Percentiles rank a stretch among this genome's conserved stretches.
Conservation (phyloP, 2,329 filamentous ascomycete genomes). For the Dactylellina cionopaga region DNA sequence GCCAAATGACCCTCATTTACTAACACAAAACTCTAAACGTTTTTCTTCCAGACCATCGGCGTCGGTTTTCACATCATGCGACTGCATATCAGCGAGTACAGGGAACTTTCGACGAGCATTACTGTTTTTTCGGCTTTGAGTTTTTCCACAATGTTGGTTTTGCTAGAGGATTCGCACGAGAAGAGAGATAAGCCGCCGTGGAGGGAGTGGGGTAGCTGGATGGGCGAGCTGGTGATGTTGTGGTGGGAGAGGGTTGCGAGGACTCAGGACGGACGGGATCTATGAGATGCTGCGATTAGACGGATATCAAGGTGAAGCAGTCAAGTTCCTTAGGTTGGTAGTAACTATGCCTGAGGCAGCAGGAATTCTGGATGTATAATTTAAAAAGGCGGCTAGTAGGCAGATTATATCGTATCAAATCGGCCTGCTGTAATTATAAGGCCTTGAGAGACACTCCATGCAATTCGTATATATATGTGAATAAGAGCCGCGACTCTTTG, state of each 20-base stretch:
- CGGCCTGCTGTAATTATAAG: no score
- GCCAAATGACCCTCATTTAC: neutral
- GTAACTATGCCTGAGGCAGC: no score
- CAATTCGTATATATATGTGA: no score
- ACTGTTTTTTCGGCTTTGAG: constrained; percentile 44
- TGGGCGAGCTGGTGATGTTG: constrained; percentile 27
- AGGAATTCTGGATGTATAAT: no score
- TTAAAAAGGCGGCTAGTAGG: no score
- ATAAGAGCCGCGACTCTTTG: no score
- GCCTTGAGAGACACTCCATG: no score
- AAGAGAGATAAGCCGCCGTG: constrained; percentile 40
- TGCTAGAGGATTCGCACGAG: constrained; percentile 46
- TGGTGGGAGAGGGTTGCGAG: constrained; percentile 45
- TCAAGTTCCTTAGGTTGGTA: no score
- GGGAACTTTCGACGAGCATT: constrained; percentile 50
- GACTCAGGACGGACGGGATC: constrained; percentile 19
- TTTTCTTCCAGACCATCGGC: constrained; percentile 27
- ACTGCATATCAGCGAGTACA: constrained; percentile 51
- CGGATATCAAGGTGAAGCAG: neutral
- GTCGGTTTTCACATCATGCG: constrained; percentile 53
- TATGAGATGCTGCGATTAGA: constrained; percentile 7
- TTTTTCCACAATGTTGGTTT: constrained; percentile 43
- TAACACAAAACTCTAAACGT: neutral
- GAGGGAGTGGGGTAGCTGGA: constrained; percentile 36
- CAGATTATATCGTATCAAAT: no score